A percentile compares a stretch with the other conserved stretches of the same genome.
phyloP scores from a whole-genome alignment of 768 basidiomycete genomes.

The Lentinula guzmanii region DNA sequence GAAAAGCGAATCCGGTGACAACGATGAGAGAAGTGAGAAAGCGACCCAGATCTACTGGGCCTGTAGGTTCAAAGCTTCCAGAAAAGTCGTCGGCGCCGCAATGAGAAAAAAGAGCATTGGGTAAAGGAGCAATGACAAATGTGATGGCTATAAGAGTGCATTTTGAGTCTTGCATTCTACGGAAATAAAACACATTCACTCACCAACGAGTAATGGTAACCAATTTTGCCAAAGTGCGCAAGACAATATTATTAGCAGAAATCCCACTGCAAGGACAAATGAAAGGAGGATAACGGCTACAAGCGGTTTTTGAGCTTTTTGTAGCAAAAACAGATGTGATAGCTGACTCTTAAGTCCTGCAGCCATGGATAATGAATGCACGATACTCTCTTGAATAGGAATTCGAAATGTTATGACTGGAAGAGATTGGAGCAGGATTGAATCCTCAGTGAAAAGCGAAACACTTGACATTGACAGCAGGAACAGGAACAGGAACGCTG shows the following conservation, averaged over 20 bases:
- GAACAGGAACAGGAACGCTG: too few species aligned
- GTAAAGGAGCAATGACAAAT: conserved; percentile 93
- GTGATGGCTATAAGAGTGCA: conserved; percentile 63
- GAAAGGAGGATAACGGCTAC: conserved; percentile 93
- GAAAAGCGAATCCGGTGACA: conserved; percentile 89
- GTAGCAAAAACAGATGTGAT: not conserved
- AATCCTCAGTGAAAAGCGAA: too few species aligned
- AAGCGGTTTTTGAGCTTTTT: not conserved
- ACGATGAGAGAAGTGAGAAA: conserved; percentile 91
- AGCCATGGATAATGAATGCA: conserved; percentile 33
- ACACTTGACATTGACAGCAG: too few species aligned
- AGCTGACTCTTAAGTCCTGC: conserved; percentile 69
- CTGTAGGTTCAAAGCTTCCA: conserved; percentile 62
- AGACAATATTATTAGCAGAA: conserved; percentile 93
- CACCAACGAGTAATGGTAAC: conserved; percentile 95
- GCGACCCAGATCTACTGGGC: conserved; percentile 84
- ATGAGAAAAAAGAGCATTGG: conserved; percentile 91
- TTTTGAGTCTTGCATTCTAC: not conserved
- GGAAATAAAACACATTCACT: conserved; percentile 22
- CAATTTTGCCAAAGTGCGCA: conserved; percentile 96
- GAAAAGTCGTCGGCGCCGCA: conserved; percentile 81
- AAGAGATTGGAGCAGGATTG: not conserved
- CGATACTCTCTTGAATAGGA: not conserved
- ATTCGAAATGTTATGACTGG: too few species aligned
- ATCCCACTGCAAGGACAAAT: conserved; percentile 96